These are phyloP conservation scores for Spergularia marina DNA, from an alignment of 148 eudicot species.

Conservation along the genomic window DNA sequence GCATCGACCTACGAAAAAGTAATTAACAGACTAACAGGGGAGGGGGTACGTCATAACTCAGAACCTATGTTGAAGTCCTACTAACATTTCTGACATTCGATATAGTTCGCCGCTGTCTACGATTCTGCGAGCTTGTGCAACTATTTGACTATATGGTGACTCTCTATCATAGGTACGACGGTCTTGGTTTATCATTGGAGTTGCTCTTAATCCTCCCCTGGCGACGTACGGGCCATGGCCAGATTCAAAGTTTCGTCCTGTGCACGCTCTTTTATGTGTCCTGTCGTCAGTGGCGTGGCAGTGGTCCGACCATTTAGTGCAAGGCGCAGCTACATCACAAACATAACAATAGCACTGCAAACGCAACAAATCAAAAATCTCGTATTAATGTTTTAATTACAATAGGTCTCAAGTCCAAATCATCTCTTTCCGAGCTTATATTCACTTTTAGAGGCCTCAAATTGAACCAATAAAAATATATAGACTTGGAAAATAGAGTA, in stretches of 20 bases:
- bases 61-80: too few relatives aligned
- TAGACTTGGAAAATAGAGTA: constrained; percentile 18
- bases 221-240: neutral
- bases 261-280: neutral
- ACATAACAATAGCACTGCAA: constrained; percentile 53
- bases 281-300: constrained; percentile 22
- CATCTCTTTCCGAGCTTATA: neutral
- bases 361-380: neutral
- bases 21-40: too few relatives aligned
- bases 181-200: too few relatives aligned
- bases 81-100: too few relatives aligned
- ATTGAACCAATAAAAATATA: neutral
- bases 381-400: neutral
- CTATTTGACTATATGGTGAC: too few relatives aligned
- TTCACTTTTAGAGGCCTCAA: neutral
- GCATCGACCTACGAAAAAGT: too few relatives aligned
- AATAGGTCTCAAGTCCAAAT: neutral
- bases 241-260: constrained; percentile 2
- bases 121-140: too few relatives aligned
- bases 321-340: constrained; percentile 47
- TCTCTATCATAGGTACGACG: too few relatives aligned
- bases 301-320: constrained; percentile 31
- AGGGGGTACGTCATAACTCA: too few relatives aligned
- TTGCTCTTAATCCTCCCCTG: too few relatives aligned
- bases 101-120: too few relatives aligned